These are phyloP conservation scores for Somion occarium DNA, from an alignment of 1,284 basidiomycete genomes.

Conservation along the genomic window DNA sequence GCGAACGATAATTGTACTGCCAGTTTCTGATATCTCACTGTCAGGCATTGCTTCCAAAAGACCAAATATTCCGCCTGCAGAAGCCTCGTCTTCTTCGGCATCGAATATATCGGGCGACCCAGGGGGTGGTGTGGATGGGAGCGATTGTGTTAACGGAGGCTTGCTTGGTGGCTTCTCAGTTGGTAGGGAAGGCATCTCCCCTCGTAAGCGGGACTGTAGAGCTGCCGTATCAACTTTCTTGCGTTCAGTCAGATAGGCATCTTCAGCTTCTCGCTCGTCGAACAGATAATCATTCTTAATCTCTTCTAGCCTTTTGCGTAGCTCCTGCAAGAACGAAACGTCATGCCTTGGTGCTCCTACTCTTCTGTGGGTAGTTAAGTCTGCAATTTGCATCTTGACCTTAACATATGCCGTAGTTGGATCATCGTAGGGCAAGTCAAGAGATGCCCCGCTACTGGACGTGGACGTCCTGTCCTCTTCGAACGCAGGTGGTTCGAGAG, in stretches of 20 bases:
- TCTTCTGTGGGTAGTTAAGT: constrained; percentile 31
- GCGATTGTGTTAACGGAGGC: constrained; percentile 7
- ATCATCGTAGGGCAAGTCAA: constrained; percentile 42
- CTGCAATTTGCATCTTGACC: constrained; percentile 51
- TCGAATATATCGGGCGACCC: constrained; percentile 45
- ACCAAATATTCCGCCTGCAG: constrained; percentile 66
- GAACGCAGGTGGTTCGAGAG: constrained; percentile 7
- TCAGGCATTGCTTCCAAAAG: constrained; percentile 70
- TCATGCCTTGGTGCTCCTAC: constrained; percentile 32
- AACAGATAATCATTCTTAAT: constrained; percentile 75
- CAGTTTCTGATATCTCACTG: constrained; percentile 45
- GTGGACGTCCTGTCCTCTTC: constrained; percentile 7
- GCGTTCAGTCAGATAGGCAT: constrained; percentile 52
- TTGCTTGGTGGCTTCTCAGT: constrained; percentile 17
- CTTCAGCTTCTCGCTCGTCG: constrained; percentile 64
- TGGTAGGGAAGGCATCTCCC: constrained; percentile 14
- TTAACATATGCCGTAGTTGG: constrained; percentile 61
- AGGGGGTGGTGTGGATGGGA: constrained; percentile 13
- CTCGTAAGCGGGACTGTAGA: constrained; percentile 54
- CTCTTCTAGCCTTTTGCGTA: constrained; percentile 52
- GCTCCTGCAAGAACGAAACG: constrained; percentile 34
- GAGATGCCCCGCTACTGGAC: constrained; percentile 20
- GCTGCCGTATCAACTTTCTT: constrained; percentile 44
- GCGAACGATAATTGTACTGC: constrained; percentile 57
- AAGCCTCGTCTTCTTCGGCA: constrained; percentile 44